phyloP scores from a whole-genome alignment of 169 alveolate species.

The Cryptosporidium viatorum region DNA sequence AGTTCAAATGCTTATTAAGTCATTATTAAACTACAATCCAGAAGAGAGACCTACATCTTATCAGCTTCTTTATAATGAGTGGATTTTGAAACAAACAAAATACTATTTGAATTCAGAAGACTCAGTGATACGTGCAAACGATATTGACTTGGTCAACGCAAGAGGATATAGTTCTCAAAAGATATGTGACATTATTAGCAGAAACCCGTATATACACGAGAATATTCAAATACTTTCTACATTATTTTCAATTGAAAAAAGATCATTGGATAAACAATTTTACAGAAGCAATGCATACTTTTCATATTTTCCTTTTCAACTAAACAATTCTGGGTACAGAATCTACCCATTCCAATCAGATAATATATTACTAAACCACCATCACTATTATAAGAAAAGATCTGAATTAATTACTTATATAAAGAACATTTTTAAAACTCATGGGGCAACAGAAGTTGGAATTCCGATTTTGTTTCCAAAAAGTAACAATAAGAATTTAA shows the following conservation, averaged over 20 bases:
- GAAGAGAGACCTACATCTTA: conserved; percentile 65
- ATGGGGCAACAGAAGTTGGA: conserved; percentile 61
- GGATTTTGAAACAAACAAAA: conserved; percentile 59
- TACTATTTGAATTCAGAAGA: conserved; percentile 10
- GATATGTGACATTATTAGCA: conserved; percentile 53
- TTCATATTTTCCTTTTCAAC: conserved; percentile 35
- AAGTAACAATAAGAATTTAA: conserved; percentile 19
- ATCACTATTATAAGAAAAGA: conserved; percentile 43
- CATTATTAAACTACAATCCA: conserved; percentile 51
- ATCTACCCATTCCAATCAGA: not conserved
- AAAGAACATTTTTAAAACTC: conserved; percentile 27
- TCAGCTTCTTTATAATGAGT: conserved; percentile 71
- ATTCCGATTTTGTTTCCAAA: conserved; percentile 63
- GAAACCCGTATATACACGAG: conserved; percentile 52
- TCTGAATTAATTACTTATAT: conserved; percentile 28
- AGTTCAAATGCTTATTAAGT: conserved; percentile 22
- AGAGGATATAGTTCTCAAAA: conserved; percentile 22
- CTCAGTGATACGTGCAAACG: not conserved
- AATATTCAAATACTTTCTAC: conserved; percentile 31
- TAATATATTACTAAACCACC: conserved; percentile 15
- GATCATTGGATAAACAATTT: conserved; percentile 24
- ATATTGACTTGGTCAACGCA: not conserved
- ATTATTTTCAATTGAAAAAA: conserved; percentile 59
- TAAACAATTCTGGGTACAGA: conserved; percentile 1
- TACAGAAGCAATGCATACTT: not conserved